These are phyloP conservation scores for Benincasa hispida DNA, from an alignment of 306 rosid species.

Conservation along the genomic window DNA sequence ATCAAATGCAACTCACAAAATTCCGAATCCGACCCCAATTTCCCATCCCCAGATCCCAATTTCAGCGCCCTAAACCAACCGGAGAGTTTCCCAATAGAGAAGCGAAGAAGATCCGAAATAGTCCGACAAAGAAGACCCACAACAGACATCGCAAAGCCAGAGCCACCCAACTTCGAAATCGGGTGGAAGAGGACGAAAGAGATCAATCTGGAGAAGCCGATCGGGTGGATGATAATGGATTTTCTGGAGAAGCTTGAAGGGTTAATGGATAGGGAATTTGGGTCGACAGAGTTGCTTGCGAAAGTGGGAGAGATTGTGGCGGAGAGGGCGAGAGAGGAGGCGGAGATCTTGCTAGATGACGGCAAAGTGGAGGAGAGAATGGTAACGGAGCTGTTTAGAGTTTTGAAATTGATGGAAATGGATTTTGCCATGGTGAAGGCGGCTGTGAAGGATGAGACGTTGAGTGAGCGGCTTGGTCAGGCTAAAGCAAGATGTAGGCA, in stretches of 20 bases:
- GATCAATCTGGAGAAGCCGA: slow-evolving; percentile 58
- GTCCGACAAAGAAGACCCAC: slow-evolving; percentile 26
- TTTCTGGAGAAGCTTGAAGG: slow-evolving; percentile 70
- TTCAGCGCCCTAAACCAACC: slow-evolving; percentile 42
- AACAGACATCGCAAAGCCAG: slow-evolving; percentile 24
- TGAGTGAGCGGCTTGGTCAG: slow-evolving; percentile 54
- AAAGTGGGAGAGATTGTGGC: slow-evolving; percentile 84
- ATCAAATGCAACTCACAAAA: slow-evolving; percentile 27
- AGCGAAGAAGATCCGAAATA: slow-evolving; percentile 69
- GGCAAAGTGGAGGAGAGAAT: slow-evolving; percentile 87
- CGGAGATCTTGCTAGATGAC: slow-evolving; percentile 55
- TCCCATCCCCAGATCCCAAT: slow-evolving; percentile 34
- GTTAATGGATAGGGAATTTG: slow-evolving; percentile 66
- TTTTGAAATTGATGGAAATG: slow-evolving; percentile 83
- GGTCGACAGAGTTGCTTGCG: slow-evolving; percentile 52
- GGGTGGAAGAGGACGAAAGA: slow-evolving; percentile 92
- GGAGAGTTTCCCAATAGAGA: slow-evolving; percentile 65
- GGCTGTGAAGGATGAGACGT: slow-evolving; percentile 72
- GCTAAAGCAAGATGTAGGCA: slow-evolving; percentile 96
- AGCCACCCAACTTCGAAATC: slow-evolving; percentile 72
- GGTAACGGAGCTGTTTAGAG: slow-evolving; percentile 71
- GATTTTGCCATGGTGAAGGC: slow-evolving; percentile 86
- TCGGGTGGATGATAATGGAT: slow-evolving; percentile 69
- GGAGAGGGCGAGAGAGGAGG: slow-evolving; percentile 85
- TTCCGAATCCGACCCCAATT: slow-evolving; percentile 21